Conservation (phyloP, 2,329 filamentous ascomycete species). For the Lachnellula arida region DNA sequence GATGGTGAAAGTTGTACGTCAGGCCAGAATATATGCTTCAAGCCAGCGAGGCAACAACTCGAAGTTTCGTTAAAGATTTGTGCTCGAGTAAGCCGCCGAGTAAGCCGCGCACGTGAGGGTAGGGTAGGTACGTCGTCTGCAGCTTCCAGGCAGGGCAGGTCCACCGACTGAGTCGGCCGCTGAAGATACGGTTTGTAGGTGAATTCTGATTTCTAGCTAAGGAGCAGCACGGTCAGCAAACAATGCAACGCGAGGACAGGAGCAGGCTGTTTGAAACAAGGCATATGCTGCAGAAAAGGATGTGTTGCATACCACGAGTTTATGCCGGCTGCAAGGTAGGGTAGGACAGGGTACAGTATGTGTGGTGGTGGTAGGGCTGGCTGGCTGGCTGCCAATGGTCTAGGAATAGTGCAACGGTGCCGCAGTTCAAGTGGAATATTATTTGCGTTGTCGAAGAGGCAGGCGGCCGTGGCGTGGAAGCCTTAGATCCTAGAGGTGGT, state of each 20-base stretch:
- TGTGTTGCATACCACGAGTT: not conserved
- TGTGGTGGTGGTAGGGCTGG: not conserved
- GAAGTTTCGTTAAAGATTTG: constrained; percentile 2
- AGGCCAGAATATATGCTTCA: not conserved
- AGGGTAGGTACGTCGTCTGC: not conserved
- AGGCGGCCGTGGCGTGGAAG: not conserved
- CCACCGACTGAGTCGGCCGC: no score
- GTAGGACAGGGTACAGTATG: not conserved
- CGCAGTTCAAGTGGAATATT: not conserved
- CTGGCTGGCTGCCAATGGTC: not conserved
- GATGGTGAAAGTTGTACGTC: not conserved
- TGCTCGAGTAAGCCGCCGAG: constrained; percentile 11
- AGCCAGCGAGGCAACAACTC: constrained; percentile 4
- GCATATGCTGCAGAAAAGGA: not conserved
- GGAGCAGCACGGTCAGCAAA: not conserved
- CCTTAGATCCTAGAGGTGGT: not conserved
- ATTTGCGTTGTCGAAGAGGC: not conserved
- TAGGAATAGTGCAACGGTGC: not conserved
- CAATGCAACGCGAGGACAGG: not conserved
- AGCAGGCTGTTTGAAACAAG: not conserved
- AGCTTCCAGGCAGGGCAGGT: not conserved
- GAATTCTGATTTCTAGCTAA: not conserved
- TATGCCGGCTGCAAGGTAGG: not conserved
- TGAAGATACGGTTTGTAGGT: not conserved
- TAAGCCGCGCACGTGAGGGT: constrained; percentile 7